These are phyloP conservation scores for Striga hermonthica DNA, from an alignment of 305 asterid genomes.

Conservation along the genomic window DNA sequence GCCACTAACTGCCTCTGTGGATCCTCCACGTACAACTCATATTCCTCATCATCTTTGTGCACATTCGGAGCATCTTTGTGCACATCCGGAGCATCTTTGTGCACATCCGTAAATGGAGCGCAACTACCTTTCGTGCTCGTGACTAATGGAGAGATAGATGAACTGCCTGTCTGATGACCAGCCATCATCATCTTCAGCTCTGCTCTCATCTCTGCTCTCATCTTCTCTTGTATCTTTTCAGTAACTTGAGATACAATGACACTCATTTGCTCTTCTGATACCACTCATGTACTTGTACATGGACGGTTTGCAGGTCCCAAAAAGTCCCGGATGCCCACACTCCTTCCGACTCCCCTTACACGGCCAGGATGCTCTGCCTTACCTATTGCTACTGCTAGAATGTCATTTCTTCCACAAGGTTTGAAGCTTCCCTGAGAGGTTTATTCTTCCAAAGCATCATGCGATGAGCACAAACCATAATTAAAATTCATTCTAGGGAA, in stretches of 20 bases:
- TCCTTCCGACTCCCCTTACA: neutral
- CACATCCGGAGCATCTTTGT: neutral
- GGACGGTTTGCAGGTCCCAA: neutral
- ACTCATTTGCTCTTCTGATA: neutral
- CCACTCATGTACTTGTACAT: neutral
- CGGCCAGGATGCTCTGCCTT: neutral
- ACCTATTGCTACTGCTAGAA: neutral
- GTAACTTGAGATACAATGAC: neutral
- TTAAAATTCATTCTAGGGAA: neutral
- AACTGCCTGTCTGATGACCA: neutral
- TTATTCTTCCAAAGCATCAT: neutral
- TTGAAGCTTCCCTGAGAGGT: neutral
- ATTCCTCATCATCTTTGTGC: neutral
- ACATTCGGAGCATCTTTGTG: too few species aligned
- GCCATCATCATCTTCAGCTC: conserved; percentile 1
- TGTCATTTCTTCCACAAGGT: neutral
- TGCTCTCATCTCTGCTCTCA: neutral
- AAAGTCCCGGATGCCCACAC: neutral
- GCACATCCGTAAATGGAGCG: neutral
- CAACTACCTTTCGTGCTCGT: neutral
- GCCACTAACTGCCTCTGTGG: neutral
- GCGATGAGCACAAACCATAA: neutral
- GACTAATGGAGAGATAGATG: neutral
- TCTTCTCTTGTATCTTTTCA: neutral
- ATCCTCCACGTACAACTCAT: neutral